phyloP scores from a whole-genome alignment of 73 alveolate species.

The Blepharisma stoltei region DNA sequence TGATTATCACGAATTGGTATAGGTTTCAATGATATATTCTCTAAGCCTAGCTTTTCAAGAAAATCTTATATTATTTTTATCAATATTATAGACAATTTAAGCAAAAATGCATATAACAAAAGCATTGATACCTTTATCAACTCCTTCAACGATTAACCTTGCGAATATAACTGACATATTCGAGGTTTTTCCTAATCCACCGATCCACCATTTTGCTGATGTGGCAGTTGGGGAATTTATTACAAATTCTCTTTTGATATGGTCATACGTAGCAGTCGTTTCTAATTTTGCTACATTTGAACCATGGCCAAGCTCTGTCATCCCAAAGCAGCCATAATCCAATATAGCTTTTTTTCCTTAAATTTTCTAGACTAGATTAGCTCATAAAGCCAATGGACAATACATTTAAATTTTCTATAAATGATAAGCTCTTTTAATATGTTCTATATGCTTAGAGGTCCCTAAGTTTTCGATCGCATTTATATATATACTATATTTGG shows the following conservation, averaged over 20 bases:
- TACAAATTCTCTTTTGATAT: conserved; percentile 50
- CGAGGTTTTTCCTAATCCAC: conserved; percentile 70
- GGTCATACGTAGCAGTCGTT: conserved; percentile 80
- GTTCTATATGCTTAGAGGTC: too few species aligned
- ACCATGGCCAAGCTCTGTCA: conserved; percentile 86
- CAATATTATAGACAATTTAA: too few species aligned
- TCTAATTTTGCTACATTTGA: conserved; percentile 69
- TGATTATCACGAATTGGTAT: too few species aligned
- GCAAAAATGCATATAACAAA: conserved; percentile 71
- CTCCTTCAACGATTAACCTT: conserved; percentile 46
- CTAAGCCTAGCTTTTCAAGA: too few species aligned
- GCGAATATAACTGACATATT: conserved; percentile 70
- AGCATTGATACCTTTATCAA: conserved; percentile 73
- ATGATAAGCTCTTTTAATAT: background rate
- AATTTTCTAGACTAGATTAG: too few species aligned
- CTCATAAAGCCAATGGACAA: too few species aligned
- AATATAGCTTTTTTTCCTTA: too few species aligned
- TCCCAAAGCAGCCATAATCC: background rate
- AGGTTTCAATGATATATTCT: too few species aligned
- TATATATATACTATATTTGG: too few species aligned
- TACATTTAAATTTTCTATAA: too few species aligned
- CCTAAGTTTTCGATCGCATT: too few species aligned
- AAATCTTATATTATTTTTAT: too few species aligned
- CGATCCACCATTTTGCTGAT: conserved; percentile 81
- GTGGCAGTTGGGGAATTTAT: conserved; percentile 70